Base-by-base conservation (phyloP, 2,329 filamentous ascomycete genomes). In the Nigrospora sphaerica region DNA sequence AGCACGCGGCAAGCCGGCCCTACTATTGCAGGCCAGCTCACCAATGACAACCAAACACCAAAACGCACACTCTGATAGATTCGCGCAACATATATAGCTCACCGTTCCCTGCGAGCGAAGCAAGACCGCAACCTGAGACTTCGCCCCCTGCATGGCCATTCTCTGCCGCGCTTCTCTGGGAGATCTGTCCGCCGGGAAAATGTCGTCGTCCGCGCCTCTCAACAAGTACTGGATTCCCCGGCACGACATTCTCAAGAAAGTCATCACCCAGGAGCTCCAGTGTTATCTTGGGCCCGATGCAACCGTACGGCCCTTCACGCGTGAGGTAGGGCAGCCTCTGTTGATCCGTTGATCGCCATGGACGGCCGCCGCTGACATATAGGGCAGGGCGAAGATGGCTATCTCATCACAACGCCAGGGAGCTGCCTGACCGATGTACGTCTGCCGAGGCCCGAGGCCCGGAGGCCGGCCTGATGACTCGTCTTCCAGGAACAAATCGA, bases 221-320 rank as follows among this genome's bases (percentile, higher is more conserved):
- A 81, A 81, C 62, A 72, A 69, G 57, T 82, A 80, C 62, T 82
- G 77, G 77, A 80, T 81, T 49, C 75, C 77, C 13, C 72, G 77
- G 49, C 62, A 73, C 49, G 76, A 80, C 47, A 81, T 81, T 57
- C 75, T 79, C 62, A 80, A 77, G 55, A 80, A 74, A 52, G 72
- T 81, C 52, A 80, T 81, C 55, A 78, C 71, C 19, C 69, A 77
- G 50, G 74, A 80, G 50, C 70, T 82, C 46, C 77, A 78, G 52
- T 78, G 70, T 48, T 77, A 78, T 55, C 70, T 81, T 35, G 78
- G 78, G 6, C 77, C 77, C 2, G 71, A 79, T 54, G 73, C 77
- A 42, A 80, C 75, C 19, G 76, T 80, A 40, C 69, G 77, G 46
- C 69, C 77, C 37, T 81, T 73, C 55, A 80, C 77, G 36, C 68